A percentile compares a stretch with the other conserved stretches of the same genome.
Evolutionary conservation across 129 eudicot genomes (phyloP).

Genomic region (Tagetes erecta): DNA sequence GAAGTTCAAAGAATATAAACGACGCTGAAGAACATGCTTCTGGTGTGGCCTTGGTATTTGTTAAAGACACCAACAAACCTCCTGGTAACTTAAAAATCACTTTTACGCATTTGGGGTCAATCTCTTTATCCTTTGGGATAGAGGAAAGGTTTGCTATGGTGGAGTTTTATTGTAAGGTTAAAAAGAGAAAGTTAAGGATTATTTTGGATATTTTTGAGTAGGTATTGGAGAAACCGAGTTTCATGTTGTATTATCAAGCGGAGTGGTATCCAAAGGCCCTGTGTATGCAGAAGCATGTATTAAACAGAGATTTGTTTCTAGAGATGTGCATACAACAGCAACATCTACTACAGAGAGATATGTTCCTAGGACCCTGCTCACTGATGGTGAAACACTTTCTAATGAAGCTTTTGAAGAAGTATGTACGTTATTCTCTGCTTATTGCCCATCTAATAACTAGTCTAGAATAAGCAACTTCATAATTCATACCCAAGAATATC

Average conservation of each 20-base stretch:
- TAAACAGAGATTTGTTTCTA: too few species aligned
- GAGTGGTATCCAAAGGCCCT: slow-evolving; percentile 66
- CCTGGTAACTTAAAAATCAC: slow-evolving; percentile 37
- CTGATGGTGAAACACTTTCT: slow-evolving; percentile 67
- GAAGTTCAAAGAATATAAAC: slow-evolving; percentile 14
- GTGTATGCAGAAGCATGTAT: slow-evolving; percentile 40
- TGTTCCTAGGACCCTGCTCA: slow-evolving; percentile 59
- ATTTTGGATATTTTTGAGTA: slow-evolving; percentile 18
- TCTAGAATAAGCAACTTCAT: not conserved
- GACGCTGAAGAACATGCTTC: not conserved
- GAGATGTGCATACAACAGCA: too few species aligned
- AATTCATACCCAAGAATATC: not conserved
- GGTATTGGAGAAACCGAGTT: slow-evolving; percentile 64
- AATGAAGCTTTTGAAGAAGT: slow-evolving; percentile 66
- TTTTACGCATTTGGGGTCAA: too few species aligned
- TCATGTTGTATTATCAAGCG: slow-evolving; percentile 57
- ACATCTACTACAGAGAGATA: slow-evolving; percentile 51
- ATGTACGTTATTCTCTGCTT: slow-evolving; percentile 20
- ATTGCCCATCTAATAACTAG: not conserved
- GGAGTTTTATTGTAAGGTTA: not conserved
- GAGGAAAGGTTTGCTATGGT: not conserved
- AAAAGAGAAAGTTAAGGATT: not conserved
- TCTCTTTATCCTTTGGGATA: too few species aligned
- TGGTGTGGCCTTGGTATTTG: slow-evolving; percentile 71
- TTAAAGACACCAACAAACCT: slow-evolving; percentile 43